Evolutionary conservation across 495 filamentous ascomycete species (phyloP).

Genomic region (Hypoxylon lienhwacheense): DNA sequence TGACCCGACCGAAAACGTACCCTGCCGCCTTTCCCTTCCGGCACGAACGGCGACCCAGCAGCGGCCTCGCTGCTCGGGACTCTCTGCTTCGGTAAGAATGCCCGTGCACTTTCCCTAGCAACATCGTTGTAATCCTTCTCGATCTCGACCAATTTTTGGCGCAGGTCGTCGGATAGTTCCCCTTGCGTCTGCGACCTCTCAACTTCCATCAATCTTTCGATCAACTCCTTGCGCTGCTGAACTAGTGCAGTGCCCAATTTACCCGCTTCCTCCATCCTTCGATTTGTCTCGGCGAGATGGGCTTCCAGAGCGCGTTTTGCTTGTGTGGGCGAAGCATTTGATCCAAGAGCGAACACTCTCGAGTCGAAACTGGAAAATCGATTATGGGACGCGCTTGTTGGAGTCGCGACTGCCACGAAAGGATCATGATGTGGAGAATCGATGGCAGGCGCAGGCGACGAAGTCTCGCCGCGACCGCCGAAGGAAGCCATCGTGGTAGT

Average conservation of each 20-base stretch:
- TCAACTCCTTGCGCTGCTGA: slow-evolving; percentile 77
- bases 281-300: slow-evolving; percentile 87
- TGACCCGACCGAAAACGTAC: slow-evolving; percentile 38
- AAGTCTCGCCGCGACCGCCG: slow-evolving; percentile 13
- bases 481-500: slow-evolving; percentile 34
- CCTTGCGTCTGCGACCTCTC: slow-evolving; percentile 75
- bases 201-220: slow-evolving; percentile 79
- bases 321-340: slow-evolving; percentile 76
- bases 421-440: slow-evolving; percentile 47
- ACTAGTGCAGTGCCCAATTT: slow-evolving; percentile 83
- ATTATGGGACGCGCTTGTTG: slow-evolving; percentile 57
- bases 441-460: slow-evolving; percentile 25
- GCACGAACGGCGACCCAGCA: slow-evolving; percentile 64
- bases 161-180: slow-evolving; percentile 83
- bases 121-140: slow-evolving; percentile 96
- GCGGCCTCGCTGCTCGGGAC: slow-evolving; percentile 65
- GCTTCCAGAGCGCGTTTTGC: slow-evolving; percentile 87
- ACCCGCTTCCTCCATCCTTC: slow-evolving; percentile 85
- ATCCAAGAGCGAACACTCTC: slow-evolving; percentile 75
- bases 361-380: slow-evolving; percentile 79
- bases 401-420: slow-evolving; percentile 45
- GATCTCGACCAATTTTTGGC: slow-evolving; percentile 79
- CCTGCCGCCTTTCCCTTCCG: slow-evolving; percentile 56
- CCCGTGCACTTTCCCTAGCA: slow-evolving; percentile 82
- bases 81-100: slow-evolving; percentile 83